Evolutionary conservation across 2,329 filamentous ascomycete species (phyloP), one percentile per base, ranked within the genome.

Genomic region (Cytospora piceae): DNA sequence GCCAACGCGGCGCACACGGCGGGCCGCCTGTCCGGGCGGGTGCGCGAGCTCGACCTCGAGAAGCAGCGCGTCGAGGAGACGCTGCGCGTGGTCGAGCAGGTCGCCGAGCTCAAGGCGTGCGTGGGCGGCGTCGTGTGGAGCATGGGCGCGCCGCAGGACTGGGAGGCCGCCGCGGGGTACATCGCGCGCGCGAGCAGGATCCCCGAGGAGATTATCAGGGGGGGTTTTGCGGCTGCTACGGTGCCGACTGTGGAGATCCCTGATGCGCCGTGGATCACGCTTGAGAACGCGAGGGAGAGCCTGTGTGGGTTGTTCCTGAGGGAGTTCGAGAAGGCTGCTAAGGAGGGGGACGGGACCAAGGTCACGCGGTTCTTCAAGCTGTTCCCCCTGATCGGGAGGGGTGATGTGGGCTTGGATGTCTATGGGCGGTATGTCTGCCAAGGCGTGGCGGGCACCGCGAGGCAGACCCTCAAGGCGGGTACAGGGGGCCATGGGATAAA

Each of bases 281-380:
- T 99, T 63, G 89, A 97, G 73, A 88, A 88, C 71, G 93, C 95
- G 0, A 91, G 92, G 67, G 94, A 97, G 79, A 95, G 92, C 68
- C 80, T 99, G 59, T 98, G 95, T 74, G 90, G 87, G 0, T 81
- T 99, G 66, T 99, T 99, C 78, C 78, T 98, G 74, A 85, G 94
- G 67, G 95, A 99, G 79, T 99, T 99, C 72, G 93, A 98, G 73
- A 95, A 90, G 77, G 95, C 95, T 0, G 91, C 94, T 2, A 85
- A 87, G 68, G 93, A 95, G 52, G 90, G 87, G n/a, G 94, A 98
- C 72, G 93, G 92, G 4, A 86, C 91, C 29, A 93, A 91, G 75
- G 92, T 99, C 61, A 97, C 95, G 1, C 84, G 95, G 52, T 99
- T 99, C 81, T 99, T 99, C 81, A 99, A 99, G 80, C 82, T 99